Percentiles rank a stretch among this genome's conserved stretches.
phyloP scores from a whole-genome alignment of 2,329 filamentous ascomycete species.

The Escovopsis weberi region DNA sequence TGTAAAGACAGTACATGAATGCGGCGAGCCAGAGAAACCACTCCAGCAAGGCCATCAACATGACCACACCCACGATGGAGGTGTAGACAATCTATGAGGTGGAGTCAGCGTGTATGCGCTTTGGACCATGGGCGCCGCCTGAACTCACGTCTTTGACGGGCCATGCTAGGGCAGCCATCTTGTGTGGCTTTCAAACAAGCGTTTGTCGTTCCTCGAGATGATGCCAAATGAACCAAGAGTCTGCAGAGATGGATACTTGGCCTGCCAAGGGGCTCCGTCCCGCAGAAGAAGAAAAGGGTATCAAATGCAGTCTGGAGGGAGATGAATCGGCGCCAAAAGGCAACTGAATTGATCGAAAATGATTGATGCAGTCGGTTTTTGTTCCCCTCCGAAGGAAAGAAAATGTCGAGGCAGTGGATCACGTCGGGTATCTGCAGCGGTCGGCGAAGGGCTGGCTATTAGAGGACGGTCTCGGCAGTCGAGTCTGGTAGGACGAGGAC shows the following conservation, averaged over 20 bases:
- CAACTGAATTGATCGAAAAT: not conserved
- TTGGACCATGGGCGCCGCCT: not conserved
- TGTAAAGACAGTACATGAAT: slow-evolving; percentile 79
- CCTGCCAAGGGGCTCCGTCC: too few species aligned
- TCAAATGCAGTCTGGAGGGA: not conserved
- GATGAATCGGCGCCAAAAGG: not conserved
- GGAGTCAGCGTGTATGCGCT: not conserved
- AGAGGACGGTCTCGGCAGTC: too few species aligned
- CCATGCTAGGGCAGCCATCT: slow-evolving; percentile 35
- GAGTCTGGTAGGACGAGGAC: too few species aligned
- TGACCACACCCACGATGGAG: slow-evolving; percentile 62
- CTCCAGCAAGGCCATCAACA: slow-evolving; percentile 75
- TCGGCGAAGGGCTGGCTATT: too few species aligned
- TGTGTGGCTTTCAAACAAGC: slow-evolving; percentile 2
- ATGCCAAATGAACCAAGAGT: too few species aligned
- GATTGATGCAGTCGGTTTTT: not conserved
- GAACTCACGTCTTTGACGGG: slow-evolving; percentile 29
- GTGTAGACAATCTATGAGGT: slow-evolving; percentile 64
- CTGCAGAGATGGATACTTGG: too few species aligned
- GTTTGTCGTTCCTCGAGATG: too few species aligned
- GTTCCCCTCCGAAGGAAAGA: not conserved
- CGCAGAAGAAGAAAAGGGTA: too few species aligned
- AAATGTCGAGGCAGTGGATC: not conserved
- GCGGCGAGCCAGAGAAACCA: slow-evolving; percentile 94
- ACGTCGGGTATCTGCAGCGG: too few species aligned